Base-by-base conservation (phyloP, 345 rosid species). In the Geranium brycei region DNA sequence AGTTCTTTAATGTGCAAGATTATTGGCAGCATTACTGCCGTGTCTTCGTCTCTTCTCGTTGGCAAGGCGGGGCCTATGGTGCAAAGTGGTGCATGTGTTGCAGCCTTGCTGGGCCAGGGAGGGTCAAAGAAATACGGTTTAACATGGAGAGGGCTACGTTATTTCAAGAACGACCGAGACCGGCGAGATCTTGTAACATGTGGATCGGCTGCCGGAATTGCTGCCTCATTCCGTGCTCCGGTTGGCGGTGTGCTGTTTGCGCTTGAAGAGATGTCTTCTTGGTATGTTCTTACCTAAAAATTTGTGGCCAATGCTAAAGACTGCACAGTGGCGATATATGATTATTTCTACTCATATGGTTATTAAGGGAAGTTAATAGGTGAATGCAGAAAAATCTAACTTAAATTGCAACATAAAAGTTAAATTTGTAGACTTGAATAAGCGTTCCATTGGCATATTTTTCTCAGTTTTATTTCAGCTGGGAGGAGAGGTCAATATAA, bases 41-140 rank as follows among this genome's bases (percentile, higher is more conserved):
- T 89, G 18, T 86, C 99, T 15, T 80, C 81, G 16, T 92, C 99
- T 64, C 90, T 89, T 73, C 78, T 85, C n/a, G 77, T 92, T 64
- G 97, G 99, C 66, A 92, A 89, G 70, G 99, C 99, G 41, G 97
- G 98, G 60, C 96, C 99, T 15, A 82, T 89, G 93, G 91, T 92
- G 66, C 99, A 92, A 66, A 87, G 88, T 0, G 97, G 99, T 60
- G 93, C 99, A 58, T 92, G 99, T 71, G 77, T 92, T 65, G 96
- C 99, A 61, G 81, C 96, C 2, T 66, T 89, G 63, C 77, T 93
- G 69, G 88, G 96, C 66, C 97, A 87, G 68, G 97, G 95, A 30
- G 99, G 99, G 19, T 92, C 97, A n/a, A 83, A 78, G 69, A 87
- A 74, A 81, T 85, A 82, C 70, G 72, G 83, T 17, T 68, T 93